Evolutionary conservation across 2,329 filamentous ascomycete genomes (phyloP).

Genomic region (Verticillium isaacii): DNA sequence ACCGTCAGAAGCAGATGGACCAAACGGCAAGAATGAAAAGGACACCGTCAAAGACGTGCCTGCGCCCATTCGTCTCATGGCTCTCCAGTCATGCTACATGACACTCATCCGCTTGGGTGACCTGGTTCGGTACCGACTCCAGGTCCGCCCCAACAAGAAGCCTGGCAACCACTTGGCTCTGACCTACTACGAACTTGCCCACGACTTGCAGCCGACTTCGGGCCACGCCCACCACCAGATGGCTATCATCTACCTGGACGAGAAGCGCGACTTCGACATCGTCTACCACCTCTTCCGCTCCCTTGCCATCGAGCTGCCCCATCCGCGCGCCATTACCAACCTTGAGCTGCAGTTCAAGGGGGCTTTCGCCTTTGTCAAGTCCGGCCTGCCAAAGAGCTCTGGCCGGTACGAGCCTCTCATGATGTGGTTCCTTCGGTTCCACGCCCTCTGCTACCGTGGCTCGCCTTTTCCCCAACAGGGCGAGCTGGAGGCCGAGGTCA

Average conservation of each 20-base stretch:
- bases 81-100: conserved; percentile 73
- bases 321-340: conserved; percentile 70
- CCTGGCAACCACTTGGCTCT: conserved; percentile 75
- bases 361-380: conserved; percentile 21
- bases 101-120: conserved; percentile 86
- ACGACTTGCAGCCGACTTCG: conserved; percentile 70
- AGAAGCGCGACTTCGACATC: conserved; percentile 74
- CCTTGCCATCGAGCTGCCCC: conserved; percentile 67
- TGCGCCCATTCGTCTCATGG: conserved; percentile 47
- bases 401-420: conserved; percentile 63
- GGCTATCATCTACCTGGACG: conserved; percentile 75
- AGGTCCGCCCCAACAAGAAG: conserved; percentile 62
- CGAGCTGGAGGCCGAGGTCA: conserved; percentile 80
- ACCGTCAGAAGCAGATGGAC: not conserved
- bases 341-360: conserved; percentile 71
- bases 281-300: conserved; percentile 89
- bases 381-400: conserved; percentile 44
- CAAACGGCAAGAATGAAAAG: conserved; percentile 21
- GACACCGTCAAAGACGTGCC: conserved; percentile 39
- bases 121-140: conserved; percentile 77
- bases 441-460: conserved; percentile 79
- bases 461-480: conserved; percentile 68
- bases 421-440: conserved; percentile 80
- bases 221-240: conserved; percentile 87
- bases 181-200: conserved; percentile 80